These are phyloP conservation scores for Pouteria campechiana DNA, from an alignment of 179 eudicot species.

Conservation along the genomic window DNA sequence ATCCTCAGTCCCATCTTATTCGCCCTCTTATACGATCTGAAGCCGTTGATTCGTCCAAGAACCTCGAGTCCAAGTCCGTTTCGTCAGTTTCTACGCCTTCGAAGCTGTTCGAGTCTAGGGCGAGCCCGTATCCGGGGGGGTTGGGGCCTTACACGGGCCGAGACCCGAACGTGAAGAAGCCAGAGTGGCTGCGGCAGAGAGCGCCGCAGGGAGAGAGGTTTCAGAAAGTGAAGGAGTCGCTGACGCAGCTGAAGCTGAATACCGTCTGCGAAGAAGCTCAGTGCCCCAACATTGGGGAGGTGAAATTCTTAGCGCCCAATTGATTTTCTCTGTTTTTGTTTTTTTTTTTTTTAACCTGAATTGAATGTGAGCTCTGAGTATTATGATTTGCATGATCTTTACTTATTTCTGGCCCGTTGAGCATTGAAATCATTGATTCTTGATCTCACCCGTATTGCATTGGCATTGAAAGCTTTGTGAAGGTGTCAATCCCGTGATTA, in stretches of 20 bases:
- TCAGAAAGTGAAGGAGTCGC: slow-evolving; percentile 63
- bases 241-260: slow-evolving; percentile 62
- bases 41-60: no score
- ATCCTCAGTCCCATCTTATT: background rate
- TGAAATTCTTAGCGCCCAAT: background rate
- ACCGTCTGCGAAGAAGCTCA: slow-evolving; percentile 96
- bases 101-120: slow-evolving; percentile 9
- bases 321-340: background rate
- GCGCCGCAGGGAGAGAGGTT: slow-evolving; percentile 81
- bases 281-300: slow-evolving; percentile 91
- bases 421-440: no score
- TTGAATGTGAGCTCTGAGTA: no score
- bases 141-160: slow-evolving; percentile 55
- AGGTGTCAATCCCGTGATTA: no score
- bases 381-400: no score
- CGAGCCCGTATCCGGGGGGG: slow-evolving; percentile 16
- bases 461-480: no score
- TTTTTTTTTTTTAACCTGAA: background rate
- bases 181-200: slow-evolving; percentile 75
- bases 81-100: slow-evolving; percentile 4
- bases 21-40: no score
- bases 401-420: no score
- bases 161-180: slow-evolving; percentile 78
- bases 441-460: no score
- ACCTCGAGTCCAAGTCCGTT: no score